phyloP scores from a whole-genome alignment of 371 early-diverging fungal species.

The Syncephalastrum monosporum region DNA sequence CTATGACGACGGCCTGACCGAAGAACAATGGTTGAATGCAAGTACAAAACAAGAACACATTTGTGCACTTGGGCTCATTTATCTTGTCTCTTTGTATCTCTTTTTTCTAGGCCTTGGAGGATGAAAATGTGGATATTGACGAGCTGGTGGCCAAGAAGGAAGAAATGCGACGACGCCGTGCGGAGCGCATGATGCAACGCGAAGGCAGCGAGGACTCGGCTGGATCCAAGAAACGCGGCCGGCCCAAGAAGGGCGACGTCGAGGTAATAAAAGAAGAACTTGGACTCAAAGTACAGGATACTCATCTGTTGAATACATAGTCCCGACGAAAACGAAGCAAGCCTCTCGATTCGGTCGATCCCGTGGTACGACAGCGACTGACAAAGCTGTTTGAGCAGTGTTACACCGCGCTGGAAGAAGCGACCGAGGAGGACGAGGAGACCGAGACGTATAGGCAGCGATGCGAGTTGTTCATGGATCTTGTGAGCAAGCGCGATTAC shows the following conservation, averaged over 20 bases:
- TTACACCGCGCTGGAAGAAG: constrained; percentile 56
- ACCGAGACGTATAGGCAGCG: constrained; percentile 46
- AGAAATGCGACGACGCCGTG: constrained; percentile 19
- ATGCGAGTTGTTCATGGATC: constrained; percentile 68
- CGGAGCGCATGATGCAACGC: constrained; percentile 18
- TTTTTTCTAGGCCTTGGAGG: constrained; percentile 51
- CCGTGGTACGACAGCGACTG: constrained; percentile 47
- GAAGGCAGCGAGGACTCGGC: constrained; percentile 19
- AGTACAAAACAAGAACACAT: constrained; percentile 9
- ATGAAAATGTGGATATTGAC: constrained; percentile 61
- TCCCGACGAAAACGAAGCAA: constrained; percentile 15
- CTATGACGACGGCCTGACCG: constrained; percentile 93
- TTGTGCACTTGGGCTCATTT: neutral
- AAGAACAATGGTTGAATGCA: constrained; percentile 88
- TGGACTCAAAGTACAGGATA: no score
- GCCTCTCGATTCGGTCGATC: constrained; percentile 25
- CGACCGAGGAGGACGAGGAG: constrained; percentile 48
- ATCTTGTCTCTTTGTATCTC: neutral
- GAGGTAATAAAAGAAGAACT: constrained; percentile 3
- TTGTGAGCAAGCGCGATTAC: constrained; percentile 75
- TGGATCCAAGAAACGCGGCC: constrained; percentile 24
- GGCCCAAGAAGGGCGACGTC: constrained; percentile 24
- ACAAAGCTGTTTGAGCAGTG: constrained; percentile 49
- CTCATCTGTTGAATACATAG: no score
- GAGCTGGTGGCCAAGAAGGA: constrained; percentile 50